Base-by-base conservation (phyloP, 1,284 basidiomycete species). In the Ganoderma sinense region DNA sequence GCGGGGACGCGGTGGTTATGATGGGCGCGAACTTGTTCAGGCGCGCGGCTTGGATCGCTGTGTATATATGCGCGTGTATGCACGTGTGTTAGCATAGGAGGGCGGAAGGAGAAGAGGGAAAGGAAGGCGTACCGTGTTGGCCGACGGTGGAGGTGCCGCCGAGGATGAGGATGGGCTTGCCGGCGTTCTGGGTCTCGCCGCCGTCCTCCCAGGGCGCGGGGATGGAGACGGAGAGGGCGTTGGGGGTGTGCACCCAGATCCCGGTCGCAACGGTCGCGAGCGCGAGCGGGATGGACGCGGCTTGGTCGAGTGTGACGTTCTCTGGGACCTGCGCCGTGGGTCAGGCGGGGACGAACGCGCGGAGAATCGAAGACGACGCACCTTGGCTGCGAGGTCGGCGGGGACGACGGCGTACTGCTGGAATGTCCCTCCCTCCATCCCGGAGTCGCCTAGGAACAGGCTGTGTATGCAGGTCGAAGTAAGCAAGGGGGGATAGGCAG, bases 91-190 rank as follows among this genome's bases (percentile, higher is more conserved):
- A 2, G 39, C 39, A 6, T 33, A 14, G 14, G 55, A 23, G 51
- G 14, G 51, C 23, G 18, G 0, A 14, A 18, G 16, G 6, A 3
- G n/a, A n/a, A 45, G 43, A 4, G 23, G 33, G 45, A 0, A 76
- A 75, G 64, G 61, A 45, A 36, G 80, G 18, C 85, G 82, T 5
- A 85, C 83, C 80, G 69, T 71, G 78, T 69, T 80, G 76, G 2
- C 82, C 82, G 23, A 83, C 80, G 20, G 77, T 75, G 2, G 76
- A 75, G 10, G 80, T 69, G 29, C 82, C 82, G 18, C 81, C 81
- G 69, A 82, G 73, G 48, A 84, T 71, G 39, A 84, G 68, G 59
- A 80, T 68, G 0, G 81, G 75, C 65, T 76, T 74, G n/a, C 72
- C 75, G 1, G 75, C 69, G 67, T 79, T 79, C 63, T 81, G 80